Evolutionary conservation across 1,139 yeast genomes (phyloP), one percentile per base, ranked within the genome.

Genomic region (Lizanozyma gosingica): DNA sequence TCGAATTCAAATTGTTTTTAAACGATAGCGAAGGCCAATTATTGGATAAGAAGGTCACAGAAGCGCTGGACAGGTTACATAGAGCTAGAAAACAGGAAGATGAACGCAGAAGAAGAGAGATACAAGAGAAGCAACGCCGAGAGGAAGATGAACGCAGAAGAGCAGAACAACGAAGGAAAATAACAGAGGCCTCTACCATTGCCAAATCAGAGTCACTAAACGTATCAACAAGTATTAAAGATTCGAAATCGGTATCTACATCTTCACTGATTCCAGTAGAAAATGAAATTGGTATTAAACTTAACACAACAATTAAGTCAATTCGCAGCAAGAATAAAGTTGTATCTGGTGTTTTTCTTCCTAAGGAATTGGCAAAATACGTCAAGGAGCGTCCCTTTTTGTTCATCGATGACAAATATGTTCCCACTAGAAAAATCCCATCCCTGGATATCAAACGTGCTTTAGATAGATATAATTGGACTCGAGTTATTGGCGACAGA

Each of bases 381-480:
- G 67, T 82, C 37, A 74, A 69, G 41, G 73, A 69, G 18, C 59
- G 80, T 8, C 81, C 88, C 0, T 81, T 67, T 48, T 62, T 82
- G 29, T 61, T 74, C 44, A 74, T 83, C 34, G 66, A 72, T 18
- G 78, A 76, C 47, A 70, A 69, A 47, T 69, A 70, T 46, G 70
- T 79, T 3, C 73, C 84, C 1, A 66, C 78, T 0, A 65, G 66
- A 38, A 63, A 67, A 42, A 67, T 79, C 1, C 63, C 73, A 11
- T 65, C 79, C 1, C 71, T 67, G 41, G 85, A 79, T 46, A 56
- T 82, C 38, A 76, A 79, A 49, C 65, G 71, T 32, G 62, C 64
- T 8, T 61, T 82, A 35, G 68, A 65, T 16, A 73, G 58, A 40
- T 82, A 83, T 50, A 76, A 73, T 42, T 82, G 88, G 81, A 73